Evolutionary conservation across 805 yeast species (phyloP), one percentile per base, ranked within the genome.

Genomic region (Priceomyces medius): DNA sequence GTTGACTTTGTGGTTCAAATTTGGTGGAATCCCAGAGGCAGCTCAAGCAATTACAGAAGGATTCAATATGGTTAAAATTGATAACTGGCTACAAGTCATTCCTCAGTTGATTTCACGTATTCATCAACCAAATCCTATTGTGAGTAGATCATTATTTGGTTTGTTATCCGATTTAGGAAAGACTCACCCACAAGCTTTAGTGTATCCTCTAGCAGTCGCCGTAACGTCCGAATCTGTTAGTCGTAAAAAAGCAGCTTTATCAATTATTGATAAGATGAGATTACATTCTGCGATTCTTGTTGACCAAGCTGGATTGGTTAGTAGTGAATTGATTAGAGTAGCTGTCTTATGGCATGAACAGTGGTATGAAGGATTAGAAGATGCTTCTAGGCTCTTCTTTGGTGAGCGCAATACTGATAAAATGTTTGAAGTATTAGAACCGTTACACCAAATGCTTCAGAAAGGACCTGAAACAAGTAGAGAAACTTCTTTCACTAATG

Each of bases 281-380:
- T 75, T 83, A 3, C 97, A 93, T 53, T 86, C 96, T 32, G 77
- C 97, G 0, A 66, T 71, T 0, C 68, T 93, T 45, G 97, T 93
- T 20, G 89, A 85, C 47, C 98, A 93, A 58, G 90, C 97, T 0
- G 97, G 89, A 51, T 62, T 90, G 41, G 97, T 93, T n/a, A 86
- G 96, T 65, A 83, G 82, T 50, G 99, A 93, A 56, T 76, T 93
- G 42, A 90, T 93, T 47, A 73, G 98, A 50, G 96, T 89, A 13
- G 97, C 98, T 1, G 97, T 91, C 3, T 65, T 93, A 45, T 90
- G 99, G 97, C 96, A 89, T 55, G 99, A 93, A 56, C 84, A 85
- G 58, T 93, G 99, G 99, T 90, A 89, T 53, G 98, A 91, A 64
- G 97, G 96, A 2, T 71, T 93, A 23, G 99, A 93, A 59, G 97